phyloP scores from a whole-genome alignment of 345 rosid genomes.

The Citrus sinensis region DVS_A1.0 CM039163.1:5989001-5989500 shows the following conservation, averaged over 20 bases:
- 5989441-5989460: conserved; percentile 23
- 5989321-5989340: conserved; percentile 94
- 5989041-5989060: background rate
- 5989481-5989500: conserved; percentile 43
- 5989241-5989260: conserved; percentile 51
- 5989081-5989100: background rate
- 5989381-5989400: conserved; percentile 1
- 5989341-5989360: conserved; percentile 95
- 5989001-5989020: background rate
- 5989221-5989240: conserved; percentile 49
- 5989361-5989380: conserved; percentile 43
- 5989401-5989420: conserved; percentile 18
- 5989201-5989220: conserved; percentile 12
- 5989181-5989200: background rate
- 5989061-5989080: conserved; percentile 11
- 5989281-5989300: conserved; percentile 78
- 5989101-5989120: background rate
- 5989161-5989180: conserved; percentile 9
- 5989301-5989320: conserved; percentile 66
- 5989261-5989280: conserved; percentile 38
- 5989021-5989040: conserved; percentile 29
- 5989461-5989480: conserved; percentile 36
- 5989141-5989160: conserved; percentile 6
- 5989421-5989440: conserved; percentile 6
- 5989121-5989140: conserved; percentile 44